These are phyloP conservation scores for Prunus kanzakura DNA, from an alignment of 306 rosid genomes.

Conservation along the genomic window DNA sequence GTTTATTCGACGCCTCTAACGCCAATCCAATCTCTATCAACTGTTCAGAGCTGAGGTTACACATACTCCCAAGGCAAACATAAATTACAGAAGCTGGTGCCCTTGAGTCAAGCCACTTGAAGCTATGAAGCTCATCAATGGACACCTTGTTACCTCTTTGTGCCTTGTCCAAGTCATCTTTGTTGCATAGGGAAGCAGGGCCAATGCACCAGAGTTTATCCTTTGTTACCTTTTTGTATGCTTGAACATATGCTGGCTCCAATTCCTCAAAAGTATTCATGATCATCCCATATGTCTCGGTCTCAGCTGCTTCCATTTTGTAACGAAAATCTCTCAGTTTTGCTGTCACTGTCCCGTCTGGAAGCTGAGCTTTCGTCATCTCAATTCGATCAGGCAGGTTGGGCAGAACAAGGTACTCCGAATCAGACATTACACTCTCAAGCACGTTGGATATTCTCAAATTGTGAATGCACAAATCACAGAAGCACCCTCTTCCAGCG, in stretches of 20 bases:
- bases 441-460: neutral
- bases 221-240: constrained; percentile 8
- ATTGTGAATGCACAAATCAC: constrained; percentile 23
- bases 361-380: constrained; percentile 33
- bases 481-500: constrained; percentile 38
- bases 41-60: constrained; percentile 36
- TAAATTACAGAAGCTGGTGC: constrained; percentile 40
- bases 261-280: constrained; percentile 29
- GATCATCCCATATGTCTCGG: constrained; percentile 22
- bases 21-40: constrained; percentile 53
- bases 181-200: constrained; percentile 46
- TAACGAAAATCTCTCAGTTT: neutral
- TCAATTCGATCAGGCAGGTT: constrained; percentile 32
- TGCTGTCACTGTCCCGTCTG: neutral
- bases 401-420: constrained; percentile 31
- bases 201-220: constrained; percentile 35
- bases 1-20: constrained; percentile 46
- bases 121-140: constrained; percentile 27
- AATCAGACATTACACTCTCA: neutral
- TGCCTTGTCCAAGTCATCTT: constrained; percentile 36
- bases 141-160: constrained; percentile 54
- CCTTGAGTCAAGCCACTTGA: constrained; percentile 50
- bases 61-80: constrained; percentile 65
- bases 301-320: constrained; percentile 15
- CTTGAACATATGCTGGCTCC: constrained; percentile 21